These are phyloP conservation scores for Cicer yamashitae DNA, from an alignment of 306 rosid species.

Conservation along the genomic window DNA sequence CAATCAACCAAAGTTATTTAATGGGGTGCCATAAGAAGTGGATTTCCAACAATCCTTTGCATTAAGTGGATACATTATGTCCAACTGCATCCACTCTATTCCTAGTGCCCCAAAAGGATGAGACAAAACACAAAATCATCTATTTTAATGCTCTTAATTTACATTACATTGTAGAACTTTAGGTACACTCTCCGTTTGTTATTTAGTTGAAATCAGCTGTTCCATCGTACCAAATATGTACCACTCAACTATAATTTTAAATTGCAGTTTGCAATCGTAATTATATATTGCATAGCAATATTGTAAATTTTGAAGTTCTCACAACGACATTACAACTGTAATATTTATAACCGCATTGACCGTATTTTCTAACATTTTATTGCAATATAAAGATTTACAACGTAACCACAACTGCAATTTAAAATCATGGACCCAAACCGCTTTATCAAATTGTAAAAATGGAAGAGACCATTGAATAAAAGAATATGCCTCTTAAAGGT, in stretches of 20 bases:
- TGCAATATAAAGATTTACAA: too few relatives aligned
- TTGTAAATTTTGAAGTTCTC: too few relatives aligned
- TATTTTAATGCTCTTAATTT: conserved; percentile 19
- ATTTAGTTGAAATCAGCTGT: conserved; percentile 3
- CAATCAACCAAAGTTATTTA: conserved; percentile 41
- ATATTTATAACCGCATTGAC: too few relatives aligned
- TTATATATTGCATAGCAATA: too few relatives aligned
- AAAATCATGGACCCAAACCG: background rate
- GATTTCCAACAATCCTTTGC: conserved; percentile 56
- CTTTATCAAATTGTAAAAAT: background rate
- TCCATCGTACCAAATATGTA: conserved; percentile 39
- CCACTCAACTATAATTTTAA: background rate
- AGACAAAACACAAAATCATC: conserved; percentile 37
- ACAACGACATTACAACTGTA: too few relatives aligned
- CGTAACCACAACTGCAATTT: too few relatives aligned
- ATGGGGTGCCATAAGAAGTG: conserved; percentile 54
- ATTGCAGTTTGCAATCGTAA: too few relatives aligned
- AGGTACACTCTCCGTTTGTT: background rate
- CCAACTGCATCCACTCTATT: conserved; percentile 65
- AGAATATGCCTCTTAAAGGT: conserved; percentile 17
- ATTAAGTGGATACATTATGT: conserved; percentile 51
- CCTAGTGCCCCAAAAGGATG: conserved; percentile 43
- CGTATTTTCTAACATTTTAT: too few relatives aligned
- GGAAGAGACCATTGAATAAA: background rate
- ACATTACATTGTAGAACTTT: background rate